phyloP scores from a whole-genome alignment of 169 alveolate genomes.

The Hammondia hammondi region DNA sequence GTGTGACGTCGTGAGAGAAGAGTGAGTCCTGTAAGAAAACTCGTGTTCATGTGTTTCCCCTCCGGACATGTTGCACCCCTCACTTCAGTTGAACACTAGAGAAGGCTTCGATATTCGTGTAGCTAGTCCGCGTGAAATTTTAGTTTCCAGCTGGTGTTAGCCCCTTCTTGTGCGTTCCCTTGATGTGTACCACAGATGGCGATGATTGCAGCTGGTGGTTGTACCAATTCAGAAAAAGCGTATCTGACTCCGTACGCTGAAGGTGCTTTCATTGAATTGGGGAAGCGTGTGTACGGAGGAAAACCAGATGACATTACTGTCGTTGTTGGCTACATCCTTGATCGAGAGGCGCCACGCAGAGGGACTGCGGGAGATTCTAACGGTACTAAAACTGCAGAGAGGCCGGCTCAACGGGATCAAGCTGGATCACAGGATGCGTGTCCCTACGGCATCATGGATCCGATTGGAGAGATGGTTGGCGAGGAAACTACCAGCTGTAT shows the following conservation, averaged over 20 bases:
- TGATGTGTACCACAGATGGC: conserved; percentile 64
- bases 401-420: too few species aligned
- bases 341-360: neutral
- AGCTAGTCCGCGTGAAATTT: too few species aligned
- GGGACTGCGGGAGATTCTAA: neutral
- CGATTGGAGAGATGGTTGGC: neutral
- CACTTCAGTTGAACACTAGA: too few species aligned
- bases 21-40: too few species aligned
- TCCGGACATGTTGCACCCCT: too few species aligned
- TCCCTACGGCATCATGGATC: neutral
- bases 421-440: neutral
- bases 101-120: too few species aligned
- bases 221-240: conserved; percentile 45
- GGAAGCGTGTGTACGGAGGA: conserved; percentile 77
- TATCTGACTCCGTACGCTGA: conserved; percentile 75
- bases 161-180: conserved; percentile 43
- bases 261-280: conserved; percentile 74
- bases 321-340: conserved; percentile 75
- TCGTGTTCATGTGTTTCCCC: too few species aligned
- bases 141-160: neutral
- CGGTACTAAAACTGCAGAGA: neutral
- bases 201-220: conserved; percentile 36
- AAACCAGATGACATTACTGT: conserved; percentile 82
- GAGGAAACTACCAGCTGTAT: neutral
- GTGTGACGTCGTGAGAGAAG: too few species aligned